Evolutionary conservation across 2,329 filamentous ascomycete species (phyloP), one percentile per base, ranked within the genome.

Genomic region (Pseudocercospora pini-densiflorae): DNA sequence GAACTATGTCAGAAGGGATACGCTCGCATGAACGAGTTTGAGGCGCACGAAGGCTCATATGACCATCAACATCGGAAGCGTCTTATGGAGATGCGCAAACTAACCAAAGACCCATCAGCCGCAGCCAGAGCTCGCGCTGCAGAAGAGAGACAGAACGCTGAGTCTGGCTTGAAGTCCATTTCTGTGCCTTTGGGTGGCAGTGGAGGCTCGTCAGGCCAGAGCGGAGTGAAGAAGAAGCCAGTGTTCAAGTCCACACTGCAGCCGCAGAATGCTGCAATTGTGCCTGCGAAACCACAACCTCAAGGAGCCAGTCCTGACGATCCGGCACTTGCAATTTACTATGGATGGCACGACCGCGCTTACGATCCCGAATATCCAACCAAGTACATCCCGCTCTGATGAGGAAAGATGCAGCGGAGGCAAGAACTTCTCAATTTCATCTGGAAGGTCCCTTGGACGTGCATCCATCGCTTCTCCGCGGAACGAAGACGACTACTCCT

Each of bases 1-100:
- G 87, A 89, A 47, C 87, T 98, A 62, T 98, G 95, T 83, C 89
- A 91, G 70, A 98, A 98, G 81, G 94, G 94, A 74, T 99, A 98
- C 81, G 89, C 90, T 1, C 93, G 95, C 63, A 94, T 97, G 86
- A 94, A 96, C 77, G 94, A 98, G 78, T 97, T 96, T 79, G 94
- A 98, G 80, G 91, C 94, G 7, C 95, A 99, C 79, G 92, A 97
- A 64, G 89, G 89, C 70, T 95, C 92, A 74, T 98, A 98, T 80
- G 95, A 98, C 77, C 95, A 99, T 81, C 92, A 92, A 73, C 95
- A 99, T 80, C 94, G 93, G 78, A 93, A 81, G 77, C 90, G 92
- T 59, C 87, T 94, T 65, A 92, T 92, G 79, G 92, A 95, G 74
- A 93, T 94, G 91, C 93, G 93, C 80, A 89, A 91, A 74, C 90